Conservation (phyloP, 208 protist genomes). For the Porcisia deanei region DNA sequence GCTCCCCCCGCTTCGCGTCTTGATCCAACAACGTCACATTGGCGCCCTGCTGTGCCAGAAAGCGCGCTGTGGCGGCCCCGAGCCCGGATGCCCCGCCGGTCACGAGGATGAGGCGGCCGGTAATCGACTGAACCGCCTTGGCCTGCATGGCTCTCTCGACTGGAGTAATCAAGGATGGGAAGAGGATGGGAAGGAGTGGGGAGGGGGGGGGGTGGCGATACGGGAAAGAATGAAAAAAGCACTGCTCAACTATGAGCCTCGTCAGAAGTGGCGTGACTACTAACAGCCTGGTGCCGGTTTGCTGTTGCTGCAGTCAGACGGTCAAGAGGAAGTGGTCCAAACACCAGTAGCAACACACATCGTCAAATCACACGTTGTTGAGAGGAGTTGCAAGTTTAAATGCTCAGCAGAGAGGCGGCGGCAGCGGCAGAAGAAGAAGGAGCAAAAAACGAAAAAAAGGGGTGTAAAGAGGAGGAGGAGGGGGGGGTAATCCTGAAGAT, state of each 20-base stretch:
- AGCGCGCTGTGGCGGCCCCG: conserved; percentile 40
- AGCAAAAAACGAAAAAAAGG: background rate
- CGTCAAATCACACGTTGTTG: background rate
- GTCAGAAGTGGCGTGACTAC: background rate
- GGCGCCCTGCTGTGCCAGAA: conserved; percentile 37
- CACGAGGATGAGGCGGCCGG: conserved; percentile 41
- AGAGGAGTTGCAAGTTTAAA: background rate
- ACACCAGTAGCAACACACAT: background rate
- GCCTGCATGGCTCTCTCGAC: conserved; percentile 4
- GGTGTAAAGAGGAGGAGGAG: too few species aligned
- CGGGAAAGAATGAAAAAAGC: background rate
- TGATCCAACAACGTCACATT: conserved; percentile 54
- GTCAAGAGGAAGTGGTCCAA: too few species aligned
- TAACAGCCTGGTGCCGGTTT: background rate
- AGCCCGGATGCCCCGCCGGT: conserved; percentile 55
- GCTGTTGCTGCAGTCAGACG: background rate
- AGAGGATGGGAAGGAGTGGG: background rate
- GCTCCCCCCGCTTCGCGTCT: conserved; percentile 35
- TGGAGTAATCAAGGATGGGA: background rate
- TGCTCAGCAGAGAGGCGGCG: background rate
- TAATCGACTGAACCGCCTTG: conserved; percentile 28
- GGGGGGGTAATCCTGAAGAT: background rate
- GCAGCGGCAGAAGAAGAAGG: background rate
- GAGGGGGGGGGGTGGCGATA: background rate
- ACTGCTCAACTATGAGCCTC: background rate